Evolutionary conservation across 108 stramenopile genomes (phyloP).

Genomic region (Asterionellopsis glacialis): DNA sequence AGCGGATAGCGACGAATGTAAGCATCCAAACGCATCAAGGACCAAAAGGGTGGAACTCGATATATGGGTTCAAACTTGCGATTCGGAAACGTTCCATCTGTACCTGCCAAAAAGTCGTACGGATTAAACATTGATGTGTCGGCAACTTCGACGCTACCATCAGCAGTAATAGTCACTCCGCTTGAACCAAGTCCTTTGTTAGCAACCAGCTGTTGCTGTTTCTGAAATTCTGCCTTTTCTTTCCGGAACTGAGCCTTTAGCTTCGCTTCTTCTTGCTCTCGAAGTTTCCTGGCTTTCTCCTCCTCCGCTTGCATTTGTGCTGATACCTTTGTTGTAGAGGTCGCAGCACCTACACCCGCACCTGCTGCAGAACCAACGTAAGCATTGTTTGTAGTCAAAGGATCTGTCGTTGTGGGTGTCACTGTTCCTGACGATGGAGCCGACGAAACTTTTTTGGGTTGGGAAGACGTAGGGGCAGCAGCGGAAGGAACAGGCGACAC

Average conservation of each 20-base stretch:
- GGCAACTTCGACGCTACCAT: slow-evolving; percentile 31
- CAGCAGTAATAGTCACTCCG: slow-evolving; percentile 37
- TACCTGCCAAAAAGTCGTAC: slow-evolving; percentile 75
- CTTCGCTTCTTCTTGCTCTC: slow-evolving; percentile 46
- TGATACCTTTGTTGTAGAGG: slow-evolving; percentile 2
- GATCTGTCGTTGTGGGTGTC: not conserved
- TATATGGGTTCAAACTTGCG: slow-evolving; percentile 84
- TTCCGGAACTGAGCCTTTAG: slow-evolving; percentile 43
- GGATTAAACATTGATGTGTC: slow-evolving; percentile 54
- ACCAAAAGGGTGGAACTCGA: slow-evolving; percentile 83
- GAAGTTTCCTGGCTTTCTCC: slow-evolving; percentile 21
- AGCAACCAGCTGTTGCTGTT: not conserved
- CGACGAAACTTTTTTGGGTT: not conserved
- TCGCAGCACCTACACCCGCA: not conserved
- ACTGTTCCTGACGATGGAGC: not conserved
- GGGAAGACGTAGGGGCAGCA: not conserved
- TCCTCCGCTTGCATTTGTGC: slow-evolving; percentile 27
- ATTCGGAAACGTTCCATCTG: slow-evolving; percentile 60
- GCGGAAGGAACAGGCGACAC: slow-evolving; percentile 6
- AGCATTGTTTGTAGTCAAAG: too few relatives aligned
- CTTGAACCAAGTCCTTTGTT: slow-evolving; percentile 54
- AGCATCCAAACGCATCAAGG: slow-evolving; percentile 72
- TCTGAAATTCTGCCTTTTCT: slow-evolving; percentile 47
- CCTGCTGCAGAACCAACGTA: too few relatives aligned
- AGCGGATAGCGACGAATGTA: slow-evolving; percentile 62